Evolutionary conservation across 129 eudicot species (phyloP).

Genomic region (Solidago caesia): DNA sequence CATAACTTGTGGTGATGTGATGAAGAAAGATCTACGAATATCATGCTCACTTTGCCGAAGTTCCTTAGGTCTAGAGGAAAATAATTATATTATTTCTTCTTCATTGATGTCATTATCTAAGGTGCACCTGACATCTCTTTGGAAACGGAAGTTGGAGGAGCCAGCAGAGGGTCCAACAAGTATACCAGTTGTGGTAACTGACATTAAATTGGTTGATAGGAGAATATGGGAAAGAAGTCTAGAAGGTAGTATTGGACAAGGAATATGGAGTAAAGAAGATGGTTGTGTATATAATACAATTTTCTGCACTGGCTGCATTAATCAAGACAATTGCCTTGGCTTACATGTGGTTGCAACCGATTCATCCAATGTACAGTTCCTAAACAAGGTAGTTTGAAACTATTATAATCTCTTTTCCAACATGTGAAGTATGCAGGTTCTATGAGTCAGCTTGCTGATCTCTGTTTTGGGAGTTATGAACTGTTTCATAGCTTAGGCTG

Average conservation of each 20-base stretch:
- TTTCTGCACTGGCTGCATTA: slow-evolving; percentile 68
- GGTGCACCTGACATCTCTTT: slow-evolving; percentile 48
- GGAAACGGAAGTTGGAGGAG: slow-evolving; percentile 41
- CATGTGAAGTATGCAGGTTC: neutral
- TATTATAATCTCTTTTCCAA: neutral
- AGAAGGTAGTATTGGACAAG: slow-evolving; percentile 50
- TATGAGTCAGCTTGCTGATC: slow-evolving; percentile 3
- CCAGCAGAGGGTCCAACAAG: slow-evolving; percentile 23
- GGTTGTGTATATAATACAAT: slow-evolving; percentile 81
- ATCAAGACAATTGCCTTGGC: slow-evolving; percentile 64
- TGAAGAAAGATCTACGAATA: slow-evolving; percentile 43
- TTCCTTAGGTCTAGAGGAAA: slow-evolving; percentile 74
- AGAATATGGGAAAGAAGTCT: slow-evolving; percentile 40
- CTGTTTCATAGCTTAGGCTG: slow-evolving; percentile 4
- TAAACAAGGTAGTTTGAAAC: slow-evolving; percentile 56
- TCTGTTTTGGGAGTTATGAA: neutral
- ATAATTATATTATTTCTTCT: slow-evolving; percentile 45
- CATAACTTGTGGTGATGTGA: slow-evolving; percentile 36
- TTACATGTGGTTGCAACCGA: slow-evolving; percentile 82
- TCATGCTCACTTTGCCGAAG: slow-evolving; percentile 59
- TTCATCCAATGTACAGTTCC: slow-evolving; percentile 56
- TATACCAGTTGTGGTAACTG: slow-evolving; percentile 49
- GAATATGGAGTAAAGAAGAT: slow-evolving; percentile 90
- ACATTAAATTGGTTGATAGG: slow-evolving; percentile 50
- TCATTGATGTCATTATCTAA: slow-evolving; percentile 51